Conservation (phyloP, 257 asterid species). For the Echites panduratus region DNA sequence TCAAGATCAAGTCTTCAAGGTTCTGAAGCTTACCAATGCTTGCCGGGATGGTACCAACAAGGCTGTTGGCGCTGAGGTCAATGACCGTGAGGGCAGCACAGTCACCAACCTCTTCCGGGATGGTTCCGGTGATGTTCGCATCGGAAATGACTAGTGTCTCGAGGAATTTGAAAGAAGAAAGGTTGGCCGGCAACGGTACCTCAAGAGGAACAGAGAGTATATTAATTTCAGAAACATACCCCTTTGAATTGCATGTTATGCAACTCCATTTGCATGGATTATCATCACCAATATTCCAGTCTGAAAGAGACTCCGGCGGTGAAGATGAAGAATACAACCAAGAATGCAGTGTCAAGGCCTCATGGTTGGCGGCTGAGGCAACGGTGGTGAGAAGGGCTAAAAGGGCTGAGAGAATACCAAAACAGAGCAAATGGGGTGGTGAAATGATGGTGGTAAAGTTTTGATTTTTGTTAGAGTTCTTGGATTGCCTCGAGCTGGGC, state of each 20-base stretch:
- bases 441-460: constrained; percentile 12
- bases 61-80: constrained; percentile 34
- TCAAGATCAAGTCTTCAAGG: constrained; percentile 35
- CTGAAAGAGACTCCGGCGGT: constrained; percentile 20
- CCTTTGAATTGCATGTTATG: constrained; percentile 32
- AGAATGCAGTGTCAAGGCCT: constrained; percentile 21
- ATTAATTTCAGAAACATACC: constrained; percentile 29
- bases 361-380: constrained; percentile 17
- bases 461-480: constrained; percentile 7
- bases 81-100: constrained; percentile 26
- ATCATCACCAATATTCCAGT: constrained; percentile 24
- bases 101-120: constrained; percentile 31
- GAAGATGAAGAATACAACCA: constrained; percentile 29
- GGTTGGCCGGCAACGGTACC: constrained; percentile 33
- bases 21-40: constrained; percentile 30
- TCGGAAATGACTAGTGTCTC: constrained; percentile 32
- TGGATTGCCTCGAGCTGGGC: constrained; percentile 31
- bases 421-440: constrained; percentile 18
- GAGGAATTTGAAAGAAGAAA: constrained; percentile 26
- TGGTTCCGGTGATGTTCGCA: constrained; percentile 39
- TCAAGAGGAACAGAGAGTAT: constrained; percentile 29
- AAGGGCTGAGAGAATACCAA: constrained; percentile 19
- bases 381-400: constrained; percentile 12
- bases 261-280: constrained; percentile 40
- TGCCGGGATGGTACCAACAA: constrained; percentile 32